Base-by-base conservation (phyloP, 163 green algal species). In the Picocystis sp. region DNA sequence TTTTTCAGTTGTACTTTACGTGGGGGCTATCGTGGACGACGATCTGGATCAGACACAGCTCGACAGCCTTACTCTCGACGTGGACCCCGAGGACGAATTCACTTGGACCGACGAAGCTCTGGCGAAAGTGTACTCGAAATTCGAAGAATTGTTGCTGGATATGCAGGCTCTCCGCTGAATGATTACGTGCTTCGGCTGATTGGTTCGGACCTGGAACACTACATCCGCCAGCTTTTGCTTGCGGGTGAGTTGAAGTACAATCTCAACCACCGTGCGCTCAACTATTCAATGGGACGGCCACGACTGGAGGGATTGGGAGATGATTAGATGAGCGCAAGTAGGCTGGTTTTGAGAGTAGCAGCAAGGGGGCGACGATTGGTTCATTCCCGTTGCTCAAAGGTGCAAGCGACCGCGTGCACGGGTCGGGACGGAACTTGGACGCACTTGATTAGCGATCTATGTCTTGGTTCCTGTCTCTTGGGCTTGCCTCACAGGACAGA, bases 161-260 rank as follows among this genome's bases (percentile, higher is more conserved):
- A 71, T 29, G 22, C 25, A 44, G 62, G 62, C 52, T 60, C 62
- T 24, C 44, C 60, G 11, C 17, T 72, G 47, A 70, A 48, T 8
- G 63, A 71, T 45, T 71, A 71, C 55, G 70, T 62, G 9, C 24
- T 71, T 29, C 54, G 62, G 1, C 35, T 71, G 22, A 71, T 71
- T 43, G 62, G 63, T 9, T 71, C 63, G 17, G 63, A 71, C 11
- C 22, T 71, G 43, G 63, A 71, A 46, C 63, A 71, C 34, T 71
- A 53, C 33, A 71, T 71, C 15, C 29, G 63, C 24, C 53, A 58
- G 50, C 23, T 71, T 25, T 50, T 71, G n/a, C 15, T 64, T 19
- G 62, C 62, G 29, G 62, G 62, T 23, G 63, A 71, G 29, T 66
- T 71, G 22, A 29, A 63, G 52, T 71, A 71, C 53, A 71, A 71